Evolutionary conservation across 352 stramenopile genomes (phyloP).

Genomic region (Saprolegnia diclina): DNA sequence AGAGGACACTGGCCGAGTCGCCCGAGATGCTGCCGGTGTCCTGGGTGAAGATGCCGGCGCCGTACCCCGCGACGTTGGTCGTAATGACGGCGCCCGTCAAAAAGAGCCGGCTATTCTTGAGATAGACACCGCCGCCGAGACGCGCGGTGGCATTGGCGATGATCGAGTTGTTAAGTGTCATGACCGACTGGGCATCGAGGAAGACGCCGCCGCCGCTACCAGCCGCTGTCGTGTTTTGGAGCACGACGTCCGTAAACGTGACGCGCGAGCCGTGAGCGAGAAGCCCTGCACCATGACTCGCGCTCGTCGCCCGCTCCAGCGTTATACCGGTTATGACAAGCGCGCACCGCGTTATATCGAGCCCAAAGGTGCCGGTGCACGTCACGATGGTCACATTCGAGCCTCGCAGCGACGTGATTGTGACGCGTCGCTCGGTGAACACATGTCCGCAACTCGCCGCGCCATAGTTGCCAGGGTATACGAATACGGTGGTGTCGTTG

Average conservation of each 20-base stretch:
- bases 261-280: not conserved
- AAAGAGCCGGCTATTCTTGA: not conserved
- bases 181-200: not conserved
- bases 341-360: not conserved
- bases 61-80: not conserved
- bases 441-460: constrained; percentile 31
- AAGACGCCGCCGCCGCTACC: not conserved
- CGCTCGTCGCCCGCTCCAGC: not conserved
- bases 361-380: constrained; percentile 29
- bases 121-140: constrained; percentile 1
- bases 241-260: not conserved
- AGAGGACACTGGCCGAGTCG: not conserved
- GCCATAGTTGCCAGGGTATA: constrained; percentile 53
- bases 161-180: constrained; percentile 5
- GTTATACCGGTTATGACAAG: not conserved
- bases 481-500: constrained; percentile 37
- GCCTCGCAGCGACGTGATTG: constrained; percentile 41
- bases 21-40: not conserved
- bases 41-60: not conserved
- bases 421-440: constrained; percentile 29
- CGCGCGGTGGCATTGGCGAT: not conserved
- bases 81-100: not conserved
- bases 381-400: constrained; percentile 46
- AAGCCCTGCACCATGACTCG: not conserved
- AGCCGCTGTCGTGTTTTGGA: not conserved